Percentiles rank a stretch among this genome's conserved stretches.
These are phyloP conservation scores for Chalciporus sp. DNA, from an alignment of 1,284 basidiomycete genomes.

Conservation along the genomic window DNA sequence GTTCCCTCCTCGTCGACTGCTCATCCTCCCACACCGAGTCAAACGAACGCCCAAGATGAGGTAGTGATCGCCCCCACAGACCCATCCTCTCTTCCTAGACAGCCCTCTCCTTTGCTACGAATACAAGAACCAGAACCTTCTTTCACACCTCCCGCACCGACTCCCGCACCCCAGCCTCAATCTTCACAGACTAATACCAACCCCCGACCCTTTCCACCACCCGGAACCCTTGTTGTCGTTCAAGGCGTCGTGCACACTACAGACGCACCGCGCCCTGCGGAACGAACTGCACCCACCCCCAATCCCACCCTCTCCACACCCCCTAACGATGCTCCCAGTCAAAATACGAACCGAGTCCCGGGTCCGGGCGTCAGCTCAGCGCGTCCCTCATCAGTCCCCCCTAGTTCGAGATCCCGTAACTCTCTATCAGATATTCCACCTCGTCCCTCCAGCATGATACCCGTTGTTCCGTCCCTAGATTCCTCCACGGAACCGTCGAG, in stretches of 20 bases:
- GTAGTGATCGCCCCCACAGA: slow-evolving; percentile 22
- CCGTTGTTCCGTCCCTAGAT: slow-evolving; percentile 20
- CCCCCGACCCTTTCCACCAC: slow-evolving; percentile 60
- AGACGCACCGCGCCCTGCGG: slow-evolving; percentile 48
- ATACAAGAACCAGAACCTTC: slow-evolving; percentile 12
- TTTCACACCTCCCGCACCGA: slow-evolving; percentile 6
- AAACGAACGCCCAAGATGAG: slow-evolving; percentile 16
- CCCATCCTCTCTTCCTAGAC: slow-evolving; percentile 9
- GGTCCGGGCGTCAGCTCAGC: slow-evolving; percentile 10
- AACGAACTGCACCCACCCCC: slow-evolving; percentile 14
- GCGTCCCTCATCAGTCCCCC: slow-evolving; percentile 36
- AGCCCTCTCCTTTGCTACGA: slow-evolving; percentile 11
- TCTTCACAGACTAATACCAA: slow-evolving; percentile 14
- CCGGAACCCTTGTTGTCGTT: slow-evolving; percentile 76
- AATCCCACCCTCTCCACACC: slow-evolving; percentile 12
- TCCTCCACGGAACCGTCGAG: slow-evolving; percentile 3
- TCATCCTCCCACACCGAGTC: slow-evolving; percentile 3
- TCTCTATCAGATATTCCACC: slow-evolving; percentile 47
- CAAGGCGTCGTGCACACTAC: slow-evolving; percentile 81
- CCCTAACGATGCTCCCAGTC: slow-evolving; percentile 6
- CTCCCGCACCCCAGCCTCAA: slow-evolving; percentile 10
- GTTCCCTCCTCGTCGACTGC: slow-evolving; percentile 26
- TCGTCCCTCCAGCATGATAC: slow-evolving; percentile 39
- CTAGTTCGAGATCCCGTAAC: slow-evolving; percentile 34
- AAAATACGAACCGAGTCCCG: slow-evolving; percentile 2